Conservation (phyloP, 306 rosid genomes). For the Carpinus fangiana region DNA sequence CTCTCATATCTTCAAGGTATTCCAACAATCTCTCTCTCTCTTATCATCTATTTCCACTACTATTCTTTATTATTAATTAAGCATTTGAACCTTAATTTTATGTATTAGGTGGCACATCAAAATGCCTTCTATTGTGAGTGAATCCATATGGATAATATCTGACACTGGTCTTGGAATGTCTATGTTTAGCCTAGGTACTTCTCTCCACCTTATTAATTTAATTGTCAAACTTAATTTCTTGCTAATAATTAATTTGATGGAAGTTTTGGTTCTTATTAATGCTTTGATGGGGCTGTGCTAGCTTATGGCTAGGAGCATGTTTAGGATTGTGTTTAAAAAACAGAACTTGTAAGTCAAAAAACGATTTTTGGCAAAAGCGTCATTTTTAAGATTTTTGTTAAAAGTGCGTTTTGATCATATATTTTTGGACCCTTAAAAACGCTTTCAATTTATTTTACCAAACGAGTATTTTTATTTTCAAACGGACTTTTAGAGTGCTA, state of each 20-base stretch:
- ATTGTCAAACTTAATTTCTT: background rate
- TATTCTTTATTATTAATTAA: background rate
- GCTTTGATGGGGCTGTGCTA: too few relatives aligned
- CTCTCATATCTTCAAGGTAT: conserved; percentile 59
- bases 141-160: conserved; percentile 19
- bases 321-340: too few relatives aligned
- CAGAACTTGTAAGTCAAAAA: too few relatives aligned
- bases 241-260: background rate
- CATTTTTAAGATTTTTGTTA: too few relatives aligned
- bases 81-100: background rate
- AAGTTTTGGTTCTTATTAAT: background rate
- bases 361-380: too few relatives aligned
- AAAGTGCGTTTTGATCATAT: too few relatives aligned
- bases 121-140: conserved; percentile 17
- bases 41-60: conserved; percentile 4
- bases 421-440: too few relatives aligned
- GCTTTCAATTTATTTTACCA: too few relatives aligned
- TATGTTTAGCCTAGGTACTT: conserved; percentile 32
- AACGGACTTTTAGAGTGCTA: too few relatives aligned
- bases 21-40: background rate
- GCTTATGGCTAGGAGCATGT: too few relatives aligned
- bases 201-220: background rate
- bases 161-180: conserved; percentile 29
- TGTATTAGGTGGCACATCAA: conserved; percentile 22
- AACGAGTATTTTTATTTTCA: too few relatives aligned